Conservation (phyloP, 345 rosid species). For the Isatis tinctoria region DNA sequence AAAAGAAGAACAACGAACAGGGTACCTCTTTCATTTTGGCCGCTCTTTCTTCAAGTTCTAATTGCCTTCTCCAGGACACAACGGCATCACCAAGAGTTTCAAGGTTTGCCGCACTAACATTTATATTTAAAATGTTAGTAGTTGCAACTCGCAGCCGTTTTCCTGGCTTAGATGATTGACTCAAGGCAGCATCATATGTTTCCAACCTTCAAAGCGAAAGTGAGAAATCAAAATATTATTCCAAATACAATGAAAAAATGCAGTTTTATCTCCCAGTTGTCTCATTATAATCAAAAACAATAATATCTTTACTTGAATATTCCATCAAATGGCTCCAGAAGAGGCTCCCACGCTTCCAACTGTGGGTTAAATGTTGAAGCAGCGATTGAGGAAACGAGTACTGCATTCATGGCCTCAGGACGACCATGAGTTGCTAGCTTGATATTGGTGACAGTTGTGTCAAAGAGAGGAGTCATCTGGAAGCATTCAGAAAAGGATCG, state of each 20-base stretch:
- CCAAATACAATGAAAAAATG: too few species aligned
- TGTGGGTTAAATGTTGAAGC: conserved; percentile 93
- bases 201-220: conserved; percentile 64
- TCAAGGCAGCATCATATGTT: conserved; percentile 66
- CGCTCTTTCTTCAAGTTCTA: conserved; percentile 86
- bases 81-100: conserved; percentile 66
- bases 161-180: conserved; percentile 59
- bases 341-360: conserved; percentile 97
- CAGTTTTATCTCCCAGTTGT: not conserved
- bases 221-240: conserved; percentile 12
- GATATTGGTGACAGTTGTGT: conserved; percentile 79
- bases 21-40: conserved; percentile 70
- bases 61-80: conserved; percentile 88
- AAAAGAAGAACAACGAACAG: conserved; percentile 4
- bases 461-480: conserved; percentile 96
- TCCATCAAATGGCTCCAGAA: conserved; percentile 98
- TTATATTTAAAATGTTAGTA: conserved; percentile 77
- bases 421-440: conserved; percentile 96
- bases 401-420: conserved; percentile 94
- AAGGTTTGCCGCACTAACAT: conserved; percentile 85
- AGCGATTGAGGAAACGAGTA: conserved; percentile 80
- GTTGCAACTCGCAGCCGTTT: conserved; percentile 81
- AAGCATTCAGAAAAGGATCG: conserved; percentile 24
- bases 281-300: conserved; percentile 9
- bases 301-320: conserved; percentile 76